Evolutionary conservation across 345 rosid species (phyloP), one percentile per base, ranked within the genome.

Genomic region (Corymbia maculata): DNA sequence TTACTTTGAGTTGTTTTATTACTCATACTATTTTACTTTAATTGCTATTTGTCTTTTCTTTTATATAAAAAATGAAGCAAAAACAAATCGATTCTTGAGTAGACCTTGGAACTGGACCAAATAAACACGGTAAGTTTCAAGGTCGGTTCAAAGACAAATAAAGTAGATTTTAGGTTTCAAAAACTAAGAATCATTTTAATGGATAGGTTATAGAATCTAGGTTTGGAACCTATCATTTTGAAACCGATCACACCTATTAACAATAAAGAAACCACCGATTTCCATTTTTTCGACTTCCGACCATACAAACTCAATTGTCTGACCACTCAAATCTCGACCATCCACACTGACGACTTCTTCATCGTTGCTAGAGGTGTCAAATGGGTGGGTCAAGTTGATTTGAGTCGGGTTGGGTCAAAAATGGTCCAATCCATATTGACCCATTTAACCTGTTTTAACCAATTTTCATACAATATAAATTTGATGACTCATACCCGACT

Each of bases 31-130:
- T 55, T 55, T 55, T 55, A 12, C 28, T 55, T 21, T 9, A 55
- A 55, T 55, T 55, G 61, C 0, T 2, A 1, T 55, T 22, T 21
- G 61, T 55, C 61, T 55, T 55, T 24, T 1, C 4, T 55, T 21
- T 55, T 55, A 36, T 36, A 36, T 36, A 36, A 36, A 36, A 36
- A 36, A 59, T 9, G 1, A 26, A 59, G 6, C 14, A 59, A 59
- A 26, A 57, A 55, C 7, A 59, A 9, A 21, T 11, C 6, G 0
- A 26, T 10, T 59, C 26, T 59, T 59, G 30, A 59, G 30, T 26
- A 59, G 7, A 59, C 0, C 7, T 6, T 26, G 4, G 7, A 59
- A 24, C 0, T 9, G 0, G 13, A 55, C 24, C 28, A 9, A 55
- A 55, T 55, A 22, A 22, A 12, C 6, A 55, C 8, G 28, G 2